Base-by-base conservation (phyloP, 768 basidiomycete genomes). In the Suillus placidus region DNA sequence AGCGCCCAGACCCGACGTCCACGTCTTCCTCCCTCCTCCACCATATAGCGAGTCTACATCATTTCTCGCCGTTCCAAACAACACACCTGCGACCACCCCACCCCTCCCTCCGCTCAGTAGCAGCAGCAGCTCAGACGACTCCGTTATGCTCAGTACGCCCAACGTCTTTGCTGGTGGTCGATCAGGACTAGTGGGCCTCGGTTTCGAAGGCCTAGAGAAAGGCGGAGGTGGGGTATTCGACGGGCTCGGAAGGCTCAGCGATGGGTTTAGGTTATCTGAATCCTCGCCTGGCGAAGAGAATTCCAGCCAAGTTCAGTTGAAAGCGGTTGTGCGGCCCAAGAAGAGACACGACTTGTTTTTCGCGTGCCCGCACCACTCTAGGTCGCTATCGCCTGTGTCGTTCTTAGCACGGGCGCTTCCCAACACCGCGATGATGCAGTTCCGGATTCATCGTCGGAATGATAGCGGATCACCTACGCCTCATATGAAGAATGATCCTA, bases 291-390 rank as follows among this genome's bases (percentile, higher is more conserved):
- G 23, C 4, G 20, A 54, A 30, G 49, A 40, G 16, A 13, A 30
- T 4, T 26, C 37, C 14, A 30, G 18, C 40, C n/a, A 64, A 12
- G 20, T 37, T 20, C 76, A 65, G 1, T 67, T 63, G 5, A 68
- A 69, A 18, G 63, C 65, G 51, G 64, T 51, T 61, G 67, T 71
- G 13, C 72, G 63, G 2, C 74, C 76, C 0, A 58, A 55, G 40
- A 77, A 49, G 51, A 66, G 52, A 1, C 69, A 74, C 20, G 76
- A 77, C 37, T 71, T 76, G 62, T 77, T 77, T 64, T 77, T 75
- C 47, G n/a, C 43, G 20, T 77, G 73, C 43, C 62, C 42, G 8
- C 14, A 40, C 20, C 62, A 38, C 16, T 40, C 54, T 63, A 52
- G 55, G 52, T 61, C 62, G 34, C 37, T 40, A 4, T 40, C 62